These are phyloP conservation scores for Lactarius sanguifluus DNA, from an alignment of 768 basidiomycete genomes.

Conservation along the genomic window DNA sequence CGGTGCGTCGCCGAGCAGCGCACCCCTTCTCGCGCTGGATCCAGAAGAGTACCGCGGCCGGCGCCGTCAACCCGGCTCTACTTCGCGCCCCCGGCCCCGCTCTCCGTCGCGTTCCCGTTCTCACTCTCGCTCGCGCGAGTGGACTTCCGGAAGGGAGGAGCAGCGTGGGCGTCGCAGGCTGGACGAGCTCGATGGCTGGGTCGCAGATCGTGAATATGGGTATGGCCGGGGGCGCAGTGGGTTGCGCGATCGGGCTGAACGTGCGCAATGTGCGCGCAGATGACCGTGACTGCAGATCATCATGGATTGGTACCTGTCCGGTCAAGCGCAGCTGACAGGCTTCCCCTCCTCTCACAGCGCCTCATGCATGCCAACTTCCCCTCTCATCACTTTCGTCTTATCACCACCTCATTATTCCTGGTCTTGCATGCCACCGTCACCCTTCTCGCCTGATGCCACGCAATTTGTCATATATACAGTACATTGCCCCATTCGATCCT, in stretches of 20 bases:
- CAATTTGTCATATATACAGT: conserved; percentile 17
- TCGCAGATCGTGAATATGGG: conserved; percentile 24
- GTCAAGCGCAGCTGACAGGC: background rate
- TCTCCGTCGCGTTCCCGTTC: conserved; percentile 16
- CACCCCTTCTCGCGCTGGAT: conserved; percentile 10
- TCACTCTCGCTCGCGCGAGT: conserved; percentile 2
- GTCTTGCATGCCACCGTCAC: conserved; percentile 17
- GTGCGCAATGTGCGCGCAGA: conserved; percentile 2
- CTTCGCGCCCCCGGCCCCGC: conserved; percentile 14
- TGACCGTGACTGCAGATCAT: background rate
- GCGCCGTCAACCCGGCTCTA: conserved; percentile 18
- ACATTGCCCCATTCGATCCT: conserved; percentile 8
- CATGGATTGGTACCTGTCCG: conserved; percentile 4
- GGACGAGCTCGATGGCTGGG: conserved; percentile 25
- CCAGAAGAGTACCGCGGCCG: conserved; percentile 22
- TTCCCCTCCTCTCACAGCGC: conserved; percentile 1
- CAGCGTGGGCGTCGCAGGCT: conserved; percentile 23
- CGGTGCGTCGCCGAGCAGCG: conserved; percentile 21
- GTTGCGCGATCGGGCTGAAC: conserved; percentile 25
- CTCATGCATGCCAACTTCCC: background rate
- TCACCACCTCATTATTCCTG: background rate
- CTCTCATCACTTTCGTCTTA: conserved; percentile 4
- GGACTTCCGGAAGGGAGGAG: conserved; percentile 8
- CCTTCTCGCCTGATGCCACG: background rate
- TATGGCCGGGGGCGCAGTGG: conserved; percentile 28